Conservation (phyloP, 345 rosid species). For the Isatis tinctoria region DNA sequence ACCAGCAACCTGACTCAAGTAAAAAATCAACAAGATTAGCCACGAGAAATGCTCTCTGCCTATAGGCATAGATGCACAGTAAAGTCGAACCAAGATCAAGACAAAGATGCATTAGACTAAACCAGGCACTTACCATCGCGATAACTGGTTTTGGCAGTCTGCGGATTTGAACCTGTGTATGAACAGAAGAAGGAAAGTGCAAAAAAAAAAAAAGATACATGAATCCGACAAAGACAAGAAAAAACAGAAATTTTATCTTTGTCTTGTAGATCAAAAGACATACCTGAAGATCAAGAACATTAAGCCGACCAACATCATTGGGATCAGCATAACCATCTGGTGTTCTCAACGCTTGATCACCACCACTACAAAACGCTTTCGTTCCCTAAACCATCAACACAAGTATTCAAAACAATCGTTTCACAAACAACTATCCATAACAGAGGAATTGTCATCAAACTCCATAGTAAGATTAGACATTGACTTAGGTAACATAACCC, state of each 20-base stretch:
- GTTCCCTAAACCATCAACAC: conserved; percentile 56
- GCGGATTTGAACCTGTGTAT: conserved; percentile 72
- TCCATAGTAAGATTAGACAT: background rate
- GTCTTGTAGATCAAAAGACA: background rate
- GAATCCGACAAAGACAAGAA: background rate
- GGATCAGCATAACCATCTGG: conserved; percentile 78
- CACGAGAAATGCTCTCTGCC: background rate
- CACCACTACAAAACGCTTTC: conserved; percentile 89
- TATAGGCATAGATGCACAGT: background rate
- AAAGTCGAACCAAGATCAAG: background rate
- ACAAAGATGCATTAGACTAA: conserved; percentile 3
- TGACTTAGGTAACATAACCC: background rate
- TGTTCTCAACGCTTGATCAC: conserved; percentile 80
- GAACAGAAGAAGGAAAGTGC: background rate
- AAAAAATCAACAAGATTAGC: background rate
- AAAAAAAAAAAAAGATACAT: background rate
- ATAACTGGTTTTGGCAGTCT: conserved; percentile 95
- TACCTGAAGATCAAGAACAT: conserved; percentile 91
- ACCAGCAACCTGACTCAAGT: conserved; percentile 69
- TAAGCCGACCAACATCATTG: conserved; percentile 59
- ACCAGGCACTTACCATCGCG: conserved; percentile 62
- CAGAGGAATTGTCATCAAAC: background rate
- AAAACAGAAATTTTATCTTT: background rate
- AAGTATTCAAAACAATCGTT: background rate
- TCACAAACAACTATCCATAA: background rate